Evolutionary conservation across 1,284 basidiomycete species (phyloP).

Genomic region (Apiotrichum domesticum): DNA sequence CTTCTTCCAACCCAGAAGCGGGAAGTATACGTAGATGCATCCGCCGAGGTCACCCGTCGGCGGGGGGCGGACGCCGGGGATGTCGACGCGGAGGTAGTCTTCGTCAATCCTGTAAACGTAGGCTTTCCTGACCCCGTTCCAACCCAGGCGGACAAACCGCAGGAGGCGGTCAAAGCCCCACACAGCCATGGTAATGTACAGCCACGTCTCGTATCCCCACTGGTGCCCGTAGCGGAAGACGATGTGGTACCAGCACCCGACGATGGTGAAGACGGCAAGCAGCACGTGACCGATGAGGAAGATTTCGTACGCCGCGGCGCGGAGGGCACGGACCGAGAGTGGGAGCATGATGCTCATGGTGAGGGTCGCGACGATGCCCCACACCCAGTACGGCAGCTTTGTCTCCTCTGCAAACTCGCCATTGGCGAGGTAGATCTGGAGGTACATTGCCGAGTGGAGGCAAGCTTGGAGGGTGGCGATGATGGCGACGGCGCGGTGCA

Average conservation of each 20-base stretch:
- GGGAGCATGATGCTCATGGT: slow-evolving; percentile 19
- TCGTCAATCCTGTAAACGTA: neutral
- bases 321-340: slow-evolving; percentile 21
- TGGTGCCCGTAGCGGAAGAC: neutral
- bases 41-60: too few relatives aligned
- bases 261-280: slow-evolving; percentile 21
- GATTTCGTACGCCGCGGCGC: slow-evolving; percentile 24
- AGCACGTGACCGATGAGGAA: slow-evolving; percentile 30
- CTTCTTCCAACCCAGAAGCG: neutral
- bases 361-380: slow-evolving; percentile 14
- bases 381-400: neutral
- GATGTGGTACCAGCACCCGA: neutral
- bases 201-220: slow-evolving; percentile 1
- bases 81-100: neutral
- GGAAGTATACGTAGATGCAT: neutral
- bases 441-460: slow-evolving; percentile 19
- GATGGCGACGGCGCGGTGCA: slow-evolving; percentile 29
- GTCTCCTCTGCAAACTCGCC: neutral
- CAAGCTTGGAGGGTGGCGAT: slow-evolving; percentile 22
- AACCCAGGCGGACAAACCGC: slow-evolving; percentile 20
- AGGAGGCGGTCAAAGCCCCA: slow-evolving; percentile 22
- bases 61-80: neutral
- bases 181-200: neutral
- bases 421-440: neutral
- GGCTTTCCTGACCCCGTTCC: neutral